Percentiles rank a stretch among this genome's conserved stretches.
phyloP scores from a whole-genome alignment of 1,284 basidiomycete species.

The Puccinia hordei region DNA sequence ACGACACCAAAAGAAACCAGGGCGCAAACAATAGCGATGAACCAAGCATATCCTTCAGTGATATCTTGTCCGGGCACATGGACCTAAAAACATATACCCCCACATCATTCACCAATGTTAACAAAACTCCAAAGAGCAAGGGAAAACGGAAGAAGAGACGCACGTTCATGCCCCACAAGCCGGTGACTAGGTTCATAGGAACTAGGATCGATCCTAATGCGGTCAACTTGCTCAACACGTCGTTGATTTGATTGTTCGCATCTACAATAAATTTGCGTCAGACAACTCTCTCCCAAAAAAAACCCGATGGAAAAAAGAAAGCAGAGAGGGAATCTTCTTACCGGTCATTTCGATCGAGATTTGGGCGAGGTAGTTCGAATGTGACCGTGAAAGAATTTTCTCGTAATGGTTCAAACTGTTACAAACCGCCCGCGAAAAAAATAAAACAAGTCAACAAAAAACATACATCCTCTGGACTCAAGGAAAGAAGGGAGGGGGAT shows the following conservation, averaged over 20 bases:
- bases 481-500: constrained; percentile 6
- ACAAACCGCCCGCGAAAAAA: background rate
- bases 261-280: no score
- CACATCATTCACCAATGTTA: background rate
- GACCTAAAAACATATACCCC: constrained; percentile 57
- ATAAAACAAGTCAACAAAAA: no score
- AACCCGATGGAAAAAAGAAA: background rate
- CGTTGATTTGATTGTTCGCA: constrained; percentile 99
- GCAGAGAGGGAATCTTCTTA: background rate
- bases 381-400: constrained; percentile 95
- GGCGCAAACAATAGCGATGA: constrained; percentile 53
- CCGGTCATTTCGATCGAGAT: constrained; percentile 89
- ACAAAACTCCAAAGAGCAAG: background rate
- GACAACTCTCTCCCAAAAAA: no score
- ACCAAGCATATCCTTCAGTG: constrained; percentile 60
- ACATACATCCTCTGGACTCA: no score
- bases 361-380: constrained; percentile 98
- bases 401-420: constrained; percentile 87
- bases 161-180: constrained; percentile 84
- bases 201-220: constrained; percentile 96
- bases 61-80: constrained; percentile 81
- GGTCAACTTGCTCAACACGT: constrained; percentile 96
- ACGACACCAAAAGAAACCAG: constrained; percentile 54
- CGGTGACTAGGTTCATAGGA: constrained; percentile 62
- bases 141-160: background rate